Evolutionary conservation across 371 early-diverging fungal species (phyloP).

Genomic region (Saksenaea vasiformis): DNA sequence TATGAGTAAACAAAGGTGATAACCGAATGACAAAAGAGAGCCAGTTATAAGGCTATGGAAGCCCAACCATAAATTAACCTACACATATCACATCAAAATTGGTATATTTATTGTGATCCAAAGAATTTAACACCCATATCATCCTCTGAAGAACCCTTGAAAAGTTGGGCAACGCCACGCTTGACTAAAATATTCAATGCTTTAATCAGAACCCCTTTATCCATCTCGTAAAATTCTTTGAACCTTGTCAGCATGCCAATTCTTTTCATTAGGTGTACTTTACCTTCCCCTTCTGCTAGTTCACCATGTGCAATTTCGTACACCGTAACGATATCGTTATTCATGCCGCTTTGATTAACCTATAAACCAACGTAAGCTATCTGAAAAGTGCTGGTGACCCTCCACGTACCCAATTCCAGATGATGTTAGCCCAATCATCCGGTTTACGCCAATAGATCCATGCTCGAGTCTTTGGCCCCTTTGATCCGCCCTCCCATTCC

Average conservation of each 20-base stretch:
- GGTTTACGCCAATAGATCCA: slow-evolving; percentile 87
- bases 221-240: slow-evolving; percentile 77
- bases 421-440: slow-evolving; percentile 84
- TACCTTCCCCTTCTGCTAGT: slow-evolving; percentile 71
- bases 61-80: too few relatives aligned
- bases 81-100: background rate
- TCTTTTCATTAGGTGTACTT: background rate
- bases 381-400: background rate
- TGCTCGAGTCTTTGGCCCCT: slow-evolving; percentile 56
- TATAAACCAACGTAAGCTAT: slow-evolving; percentile 15
- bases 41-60: too few relatives aligned
- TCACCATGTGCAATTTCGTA: slow-evolving; percentile 88
- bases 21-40: too few relatives aligned
- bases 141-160: slow-evolving; percentile 72
- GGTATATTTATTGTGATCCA: slow-evolving; percentile 13
- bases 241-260: background rate
- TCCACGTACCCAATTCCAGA: slow-evolving; percentile 76
- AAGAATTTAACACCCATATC: slow-evolving; percentile 90
- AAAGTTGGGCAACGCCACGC: slow-evolving; percentile 80
- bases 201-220: slow-evolving; percentile 66
- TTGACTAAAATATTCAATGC: slow-evolving; percentile 78
- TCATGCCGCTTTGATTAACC: slow-evolving; percentile 73
- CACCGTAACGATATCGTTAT: slow-evolving; percentile 79
- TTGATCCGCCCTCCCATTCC: slow-evolving; percentile 69
- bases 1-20: too few relatives aligned